Evolutionary conservation across 176 grass and related monocot species (phyloP).

Genomic region (Zoysia japonica): DNA sequence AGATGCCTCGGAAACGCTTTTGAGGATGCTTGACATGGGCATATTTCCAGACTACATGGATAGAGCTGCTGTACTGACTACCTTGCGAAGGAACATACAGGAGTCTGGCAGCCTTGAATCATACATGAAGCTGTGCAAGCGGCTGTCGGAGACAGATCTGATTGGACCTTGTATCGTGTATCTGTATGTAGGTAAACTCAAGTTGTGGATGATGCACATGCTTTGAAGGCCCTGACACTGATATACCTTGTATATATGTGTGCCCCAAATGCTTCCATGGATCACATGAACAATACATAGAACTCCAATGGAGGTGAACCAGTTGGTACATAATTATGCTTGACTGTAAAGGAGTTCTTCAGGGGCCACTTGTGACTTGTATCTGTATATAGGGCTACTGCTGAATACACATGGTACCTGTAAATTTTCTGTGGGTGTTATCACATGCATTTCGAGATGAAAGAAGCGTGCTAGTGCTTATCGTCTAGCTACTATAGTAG

Average conservation of each 20-base stretch:
- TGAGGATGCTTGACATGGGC: constrained; percentile 81
- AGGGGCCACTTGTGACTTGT: background rate
- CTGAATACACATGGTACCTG: constrained; percentile 31
- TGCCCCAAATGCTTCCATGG: constrained; percentile 56
- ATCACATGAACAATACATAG: constrained; percentile 8
- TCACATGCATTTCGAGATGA: constrained; percentile 14
- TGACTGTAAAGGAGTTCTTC: constrained; percentile 19
- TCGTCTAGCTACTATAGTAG: background rate
- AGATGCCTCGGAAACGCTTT: constrained; percentile 71
- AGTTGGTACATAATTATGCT: constrained; percentile 29
- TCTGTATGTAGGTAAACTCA: constrained; percentile 77
- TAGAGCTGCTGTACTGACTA: constrained; percentile 75
- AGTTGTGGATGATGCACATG: constrained; percentile 90
- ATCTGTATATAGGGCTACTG: constrained; percentile 1
- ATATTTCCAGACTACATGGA: constrained; percentile 80
- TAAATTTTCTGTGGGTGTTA: constrained; percentile 37
- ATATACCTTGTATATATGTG: constrained; percentile 39
- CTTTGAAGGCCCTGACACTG: constrained; percentile 48
- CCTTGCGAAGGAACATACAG: constrained; percentile 72
- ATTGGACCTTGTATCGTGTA: constrained; percentile 81
- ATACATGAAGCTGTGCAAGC: constrained; percentile 80
- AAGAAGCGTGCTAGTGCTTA: background rate
- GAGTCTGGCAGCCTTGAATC: constrained; percentile 74
- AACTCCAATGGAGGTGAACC: constrained; percentile 11
- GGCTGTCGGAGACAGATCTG: constrained; percentile 67